Percentiles rank a stretch among this genome's conserved stretches.
These are phyloP conservation scores for Hirsutella rhossiliensis DNA, from an alignment of 2,329 filamentous ascomycete genomes.

Conservation along the genomic window DNA sequence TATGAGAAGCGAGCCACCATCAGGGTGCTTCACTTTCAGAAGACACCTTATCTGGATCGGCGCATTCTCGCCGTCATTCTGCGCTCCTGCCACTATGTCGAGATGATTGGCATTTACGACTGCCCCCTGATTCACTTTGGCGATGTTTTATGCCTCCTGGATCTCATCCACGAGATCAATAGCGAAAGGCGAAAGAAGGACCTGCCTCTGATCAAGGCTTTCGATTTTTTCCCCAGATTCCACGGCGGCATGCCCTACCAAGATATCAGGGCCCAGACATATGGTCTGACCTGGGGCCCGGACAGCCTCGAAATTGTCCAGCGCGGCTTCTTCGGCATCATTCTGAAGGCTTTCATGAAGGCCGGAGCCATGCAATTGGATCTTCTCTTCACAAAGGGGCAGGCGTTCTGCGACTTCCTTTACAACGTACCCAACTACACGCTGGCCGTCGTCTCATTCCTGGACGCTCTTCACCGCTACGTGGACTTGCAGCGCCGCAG, in stretches of 20 bases:
- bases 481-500: conserved; percentile 7
- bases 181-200: conserved; percentile 5
- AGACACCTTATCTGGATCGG: conserved; percentile 18
- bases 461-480: conserved; percentile 21
- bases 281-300: conserved; percentile 18
- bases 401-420: conserved; percentile 18
- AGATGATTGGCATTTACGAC: conserved; percentile 22
- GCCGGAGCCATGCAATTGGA: conserved; percentile 14
- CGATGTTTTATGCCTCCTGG: conserved; percentile 19
- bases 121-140: conserved; percentile 25
- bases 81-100: conserved; percentile 16
- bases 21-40: conserved; percentile 17
- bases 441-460: conserved; percentile 14
- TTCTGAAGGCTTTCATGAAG: conserved; percentile 23
- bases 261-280: conserved; percentile 6
- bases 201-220: conserved; percentile 8
- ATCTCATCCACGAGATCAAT: conserved; percentile 24
- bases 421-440: conserved; percentile 16
- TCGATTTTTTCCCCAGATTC: conserved; percentile 24
- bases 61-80: conserved; percentile 22
- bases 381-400: conserved; percentile 16
- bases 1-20: conserved; percentile 6
- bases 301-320: conserved; percentile 14
- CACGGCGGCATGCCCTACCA: conserved; percentile 14
- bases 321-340: conserved; percentile 18